A percentile compares a stretch with the other conserved stretches of the same genome.
These are phyloP conservation scores for Ogataea henricii DNA, from an alignment of 805 yeast genomes.

Conservation along the genomic window DNA sequence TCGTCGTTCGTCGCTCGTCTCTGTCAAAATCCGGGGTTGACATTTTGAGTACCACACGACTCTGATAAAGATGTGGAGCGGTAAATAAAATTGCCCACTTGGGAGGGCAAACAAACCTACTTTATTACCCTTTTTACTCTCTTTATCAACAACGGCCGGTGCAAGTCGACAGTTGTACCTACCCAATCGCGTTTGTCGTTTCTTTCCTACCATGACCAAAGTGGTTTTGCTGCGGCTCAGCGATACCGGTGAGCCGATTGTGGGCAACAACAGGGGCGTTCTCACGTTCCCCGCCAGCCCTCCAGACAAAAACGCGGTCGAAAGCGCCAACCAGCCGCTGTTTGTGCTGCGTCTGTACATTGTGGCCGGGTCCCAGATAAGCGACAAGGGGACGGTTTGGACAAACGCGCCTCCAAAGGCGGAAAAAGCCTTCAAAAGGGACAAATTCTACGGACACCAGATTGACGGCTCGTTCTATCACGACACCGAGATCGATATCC, in stretches of 20 bases:
- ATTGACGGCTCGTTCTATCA: constrained; percentile 61
- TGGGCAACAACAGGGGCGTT: constrained; percentile 46
- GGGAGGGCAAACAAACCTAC: not conserved
- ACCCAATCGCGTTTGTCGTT: not conserved
- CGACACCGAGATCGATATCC: constrained; percentile 62
- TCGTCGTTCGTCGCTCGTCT: not conserved
- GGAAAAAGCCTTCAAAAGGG: constrained; percentile 52
- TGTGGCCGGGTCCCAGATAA: constrained; percentile 73
- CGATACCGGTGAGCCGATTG: constrained; percentile 49
- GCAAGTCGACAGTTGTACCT: too few relatives aligned
- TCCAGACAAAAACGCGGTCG: constrained; percentile 30
- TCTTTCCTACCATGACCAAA: constrained; percentile 36
- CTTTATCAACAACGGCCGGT: too few relatives aligned
- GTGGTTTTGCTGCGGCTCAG: constrained; percentile 50
- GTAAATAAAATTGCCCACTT: not conserved
- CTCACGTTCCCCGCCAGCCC: constrained; percentile 51
- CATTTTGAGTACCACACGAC: not conserved
- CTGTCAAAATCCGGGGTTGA: not conserved
- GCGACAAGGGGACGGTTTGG: constrained; percentile 71
- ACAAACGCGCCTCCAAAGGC: constrained; percentile 64
- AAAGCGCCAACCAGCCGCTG: constrained; percentile 38
- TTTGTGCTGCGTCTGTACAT: constrained; percentile 60
- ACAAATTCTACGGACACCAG: constrained; percentile 51
- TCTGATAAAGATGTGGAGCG: constrained; percentile 1
- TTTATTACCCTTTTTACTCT: not conserved